Base-by-base conservation (phyloP, 2,329 filamentous ascomycete genomes). In the Xylariomycetidae sp. region DNA sequence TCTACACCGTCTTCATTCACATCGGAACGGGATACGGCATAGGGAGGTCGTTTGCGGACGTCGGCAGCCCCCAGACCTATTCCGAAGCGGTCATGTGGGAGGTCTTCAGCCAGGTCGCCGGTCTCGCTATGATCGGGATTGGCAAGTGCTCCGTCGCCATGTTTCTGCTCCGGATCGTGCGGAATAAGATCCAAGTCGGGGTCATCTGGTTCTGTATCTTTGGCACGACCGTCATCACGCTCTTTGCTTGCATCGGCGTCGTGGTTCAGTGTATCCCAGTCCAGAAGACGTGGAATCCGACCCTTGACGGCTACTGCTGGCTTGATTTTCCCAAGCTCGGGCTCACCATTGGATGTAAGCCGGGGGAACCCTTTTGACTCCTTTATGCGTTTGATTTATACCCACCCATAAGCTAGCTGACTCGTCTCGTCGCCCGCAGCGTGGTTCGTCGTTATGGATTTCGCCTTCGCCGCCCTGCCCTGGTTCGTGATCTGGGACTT, bases 401-500 rank as follows among this genome's bases (percentile, higher is more conserved):
- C n/a, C n/a, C n/a, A n/a, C n/a, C n/a, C n/a, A n/a, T n/a, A n/a
- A n/a, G n/a, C n/a, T n/a, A n/a, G n/a, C n/a, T n/a, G n/a, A n/a
- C n/a, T n/a, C n/a, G n/a, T n/a, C n/a, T 23, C 8, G n/a, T 23
- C n/a, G n/a, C 8, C 20, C 8, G 7, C 23, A 42, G 39, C 39
- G 14, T 39, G 36, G 39, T 42, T 19, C 4, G 27, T 61, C 1
- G 40, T 60, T 6, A 48, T 52, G 29, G 63, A 66, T 37, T 61
- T 66, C 30, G 60, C 60, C 31, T 64, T 60, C 6, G 61, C 61
- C 28, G 35, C 53, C 0, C 62, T 67, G 4, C 66, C 66, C 0
- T 69, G 66, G 63, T 50, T 64, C 2, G 53, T 69, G 6, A 57
- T 69, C 15, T 67, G 64, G 62, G 55, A 58, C 0, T 38, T 69